Percentiles rank a stretch among this genome's conserved stretches.
These are phyloP conservation scores for Friedmanniomyces simplex DNA, from an alignment of 495 filamentous ascomycete genomes.

Conservation along the genomic window DNA sequence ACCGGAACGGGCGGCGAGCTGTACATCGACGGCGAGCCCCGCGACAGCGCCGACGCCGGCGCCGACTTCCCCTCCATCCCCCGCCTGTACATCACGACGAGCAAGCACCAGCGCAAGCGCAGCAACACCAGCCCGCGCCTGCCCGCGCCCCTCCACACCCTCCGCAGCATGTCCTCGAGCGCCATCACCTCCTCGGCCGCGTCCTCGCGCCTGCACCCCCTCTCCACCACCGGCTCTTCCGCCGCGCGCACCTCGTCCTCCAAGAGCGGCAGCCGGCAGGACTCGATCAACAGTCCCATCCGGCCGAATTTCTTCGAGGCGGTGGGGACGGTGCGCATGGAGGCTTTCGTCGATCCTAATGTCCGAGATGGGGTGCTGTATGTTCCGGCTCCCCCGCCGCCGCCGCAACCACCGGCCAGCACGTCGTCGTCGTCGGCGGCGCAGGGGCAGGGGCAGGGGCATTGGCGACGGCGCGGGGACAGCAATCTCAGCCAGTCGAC, in stretches of 20 bases:
- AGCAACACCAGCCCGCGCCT: slow-evolving; percentile 47
- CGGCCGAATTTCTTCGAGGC: slow-evolving; percentile 55
- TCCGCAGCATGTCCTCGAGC: slow-evolving; percentile 25
- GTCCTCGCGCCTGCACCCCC: slow-evolving; percentile 6
- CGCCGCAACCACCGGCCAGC: slow-evolving; percentile 3
- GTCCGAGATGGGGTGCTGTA: slow-evolving; percentile 20
- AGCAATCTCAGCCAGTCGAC: slow-evolving; percentile 20
- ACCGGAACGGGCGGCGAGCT: neutral
- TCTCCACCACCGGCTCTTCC: slow-evolving; percentile 2
- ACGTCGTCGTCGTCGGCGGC: slow-evolving; percentile 22
- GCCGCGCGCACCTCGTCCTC: slow-evolving; percentile 14
- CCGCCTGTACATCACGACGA: slow-evolving; percentile 46
- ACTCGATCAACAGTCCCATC: slow-evolving; percentile 17
- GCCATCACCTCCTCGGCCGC: slow-evolving; percentile 23
- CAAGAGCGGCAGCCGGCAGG: slow-evolving; percentile 22
- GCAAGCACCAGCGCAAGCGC: slow-evolving; percentile 64
- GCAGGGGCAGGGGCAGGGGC: neutral
- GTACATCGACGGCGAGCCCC: neutral
- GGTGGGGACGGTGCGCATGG: slow-evolving; percentile 94
- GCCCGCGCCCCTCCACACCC: slow-evolving; percentile 20
- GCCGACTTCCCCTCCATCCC: slow-evolving; percentile 77
- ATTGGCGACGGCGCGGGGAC: slow-evolving; percentile 16
- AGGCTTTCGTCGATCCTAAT: slow-evolving; percentile 69
- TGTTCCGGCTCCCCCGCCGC: slow-evolving; percentile 11
- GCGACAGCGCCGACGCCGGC: slow-evolving; percentile 37